A percentile compares a stretch with the other conserved stretches of the same genome.
Conservation (phyloP, 139 green algal genomes). For the Chlorella sp. region DNA sequence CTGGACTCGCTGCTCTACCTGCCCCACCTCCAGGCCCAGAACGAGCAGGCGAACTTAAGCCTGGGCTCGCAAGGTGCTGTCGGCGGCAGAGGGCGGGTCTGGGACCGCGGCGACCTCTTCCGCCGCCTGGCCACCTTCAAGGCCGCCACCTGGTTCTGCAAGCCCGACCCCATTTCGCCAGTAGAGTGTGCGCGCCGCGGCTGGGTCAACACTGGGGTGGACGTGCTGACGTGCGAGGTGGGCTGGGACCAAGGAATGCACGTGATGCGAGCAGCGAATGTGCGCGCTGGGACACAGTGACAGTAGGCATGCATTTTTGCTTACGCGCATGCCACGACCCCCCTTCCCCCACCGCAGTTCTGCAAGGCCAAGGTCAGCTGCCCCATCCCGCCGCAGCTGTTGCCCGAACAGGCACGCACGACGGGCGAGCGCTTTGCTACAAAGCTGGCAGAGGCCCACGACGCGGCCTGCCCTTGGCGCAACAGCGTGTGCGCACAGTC, state of each 20-base stretch:
- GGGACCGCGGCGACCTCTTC: constrained; percentile 69
- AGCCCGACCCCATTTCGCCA: constrained; percentile 56
- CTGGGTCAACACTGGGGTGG: constrained; percentile 62
- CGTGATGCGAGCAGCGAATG: neutral
- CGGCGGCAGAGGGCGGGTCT: constrained; percentile 37
- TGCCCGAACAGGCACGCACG: constrained; percentile 27
- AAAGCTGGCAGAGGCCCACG: constrained; percentile 48
- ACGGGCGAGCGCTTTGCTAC: constrained; percentile 23
- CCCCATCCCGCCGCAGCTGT: constrained; percentile 40
- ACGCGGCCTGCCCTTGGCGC: constrained; percentile 59
- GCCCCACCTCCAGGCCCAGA: constrained; percentile 26
- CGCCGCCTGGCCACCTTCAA: constrained; percentile 68
- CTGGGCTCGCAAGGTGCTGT: neutral
- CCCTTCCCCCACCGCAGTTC: constrained; percentile 19
- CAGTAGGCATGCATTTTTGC: neutral
- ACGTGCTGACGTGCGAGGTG: constrained; percentile 69
- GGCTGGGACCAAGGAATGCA: neutral
- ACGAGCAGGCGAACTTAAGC: constrained; percentile 13
- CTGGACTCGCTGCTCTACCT: constrained; percentile 48
- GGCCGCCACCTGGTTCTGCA: constrained; percentile 73
- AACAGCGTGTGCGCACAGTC: constrained; percentile 34
- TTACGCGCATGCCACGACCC: neutral
- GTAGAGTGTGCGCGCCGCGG: constrained; percentile 66
- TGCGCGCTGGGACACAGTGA: neutral
- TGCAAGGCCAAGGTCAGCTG: constrained; percentile 63